Conservation (phyloP, 495 filamentous ascomycete species). For the Lasiosphaeria ovina region DNA sequence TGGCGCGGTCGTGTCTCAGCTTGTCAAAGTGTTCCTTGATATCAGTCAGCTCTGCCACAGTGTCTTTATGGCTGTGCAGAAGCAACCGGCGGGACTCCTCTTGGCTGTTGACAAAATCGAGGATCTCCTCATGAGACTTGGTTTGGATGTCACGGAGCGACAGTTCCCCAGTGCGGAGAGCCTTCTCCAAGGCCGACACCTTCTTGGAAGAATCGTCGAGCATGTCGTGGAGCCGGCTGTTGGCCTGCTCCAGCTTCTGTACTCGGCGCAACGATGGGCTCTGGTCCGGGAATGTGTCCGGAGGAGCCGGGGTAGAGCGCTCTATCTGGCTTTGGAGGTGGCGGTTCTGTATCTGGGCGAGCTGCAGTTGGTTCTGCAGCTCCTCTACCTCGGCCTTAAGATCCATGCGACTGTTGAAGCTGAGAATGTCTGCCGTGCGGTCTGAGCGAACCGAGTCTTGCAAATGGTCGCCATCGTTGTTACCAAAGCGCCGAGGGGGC, state of each 20-base stretch:
- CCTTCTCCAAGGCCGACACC: slow-evolving; percentile 85
- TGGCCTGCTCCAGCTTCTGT: slow-evolving; percentile 89
- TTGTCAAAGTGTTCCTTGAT: slow-evolving; percentile 84
- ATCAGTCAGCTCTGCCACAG: slow-evolving; percentile 78
- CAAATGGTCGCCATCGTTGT: slow-evolving; percentile 57
- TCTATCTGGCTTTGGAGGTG: slow-evolving; percentile 89
- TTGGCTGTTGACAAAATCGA: slow-evolving; percentile 89
- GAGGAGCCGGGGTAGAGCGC: slow-evolving; percentile 50
- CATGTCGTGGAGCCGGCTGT: slow-evolving; percentile 88
- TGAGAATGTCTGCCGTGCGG: slow-evolving; percentile 81
- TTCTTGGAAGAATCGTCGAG: slow-evolving; percentile 94
- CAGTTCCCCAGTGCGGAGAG: slow-evolving; percentile 82
- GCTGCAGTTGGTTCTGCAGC: slow-evolving; percentile 90
- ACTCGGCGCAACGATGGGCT: slow-evolving; percentile 79
- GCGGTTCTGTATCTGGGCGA: slow-evolving; percentile 93
- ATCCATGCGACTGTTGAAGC: slow-evolving; percentile 88
- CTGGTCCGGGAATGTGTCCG: slow-evolving; percentile 66
- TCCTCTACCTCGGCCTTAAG: slow-evolving; percentile 87
- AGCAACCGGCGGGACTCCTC: slow-evolving; percentile 83
- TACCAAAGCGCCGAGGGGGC: slow-evolving; percentile 67
- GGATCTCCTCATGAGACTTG: slow-evolving; percentile 90
- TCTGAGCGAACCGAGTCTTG: slow-evolving; percentile 85
- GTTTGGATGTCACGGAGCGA: slow-evolving; percentile 90
- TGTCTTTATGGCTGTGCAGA: slow-evolving; percentile 79
- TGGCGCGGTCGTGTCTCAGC: slow-evolving; percentile 72